These are phyloP conservation scores for Dothidotthia symphoricarpi DNA, from an alignment of 2,329 filamentous ascomycete genomes.

Conservation along the genomic window DNA sequence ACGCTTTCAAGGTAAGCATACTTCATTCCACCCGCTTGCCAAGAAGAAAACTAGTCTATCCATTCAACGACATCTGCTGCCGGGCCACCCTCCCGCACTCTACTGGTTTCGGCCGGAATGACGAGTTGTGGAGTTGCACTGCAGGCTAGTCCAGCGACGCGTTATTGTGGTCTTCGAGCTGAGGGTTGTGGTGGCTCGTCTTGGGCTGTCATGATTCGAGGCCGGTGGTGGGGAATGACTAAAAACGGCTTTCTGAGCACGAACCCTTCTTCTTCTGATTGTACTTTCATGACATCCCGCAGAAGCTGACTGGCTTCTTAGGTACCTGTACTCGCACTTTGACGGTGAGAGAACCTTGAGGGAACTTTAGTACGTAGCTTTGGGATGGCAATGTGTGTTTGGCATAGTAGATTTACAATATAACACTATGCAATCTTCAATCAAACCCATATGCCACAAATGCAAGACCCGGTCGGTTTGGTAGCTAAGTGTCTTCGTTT, in stretches of 20 bases:
- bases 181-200: constrained; percentile 37
- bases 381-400: no score
- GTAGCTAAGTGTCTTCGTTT: no score
- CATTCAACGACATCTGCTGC: constrained; percentile 62
- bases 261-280: constrained; percentile 9
- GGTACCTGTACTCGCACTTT: constrained; percentile 1
- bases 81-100: constrained; percentile 73
- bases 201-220: constrained; percentile 48
- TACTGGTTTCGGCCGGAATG: constrained; percentile 59
- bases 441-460: no score
- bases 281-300: constrained; percentile 2
- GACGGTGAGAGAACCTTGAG: no score
- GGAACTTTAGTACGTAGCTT: no score
- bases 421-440: no score
- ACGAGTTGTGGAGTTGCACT: constrained; percentile 72
- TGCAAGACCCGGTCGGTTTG: no score
- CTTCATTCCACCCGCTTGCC: constrained; percentile 23
- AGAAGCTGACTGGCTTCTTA: constrained; percentile 11
- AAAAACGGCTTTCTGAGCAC: constrained; percentile 65
- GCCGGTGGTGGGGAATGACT: constrained; percentile 67
- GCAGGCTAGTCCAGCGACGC: constrained; percentile 44
- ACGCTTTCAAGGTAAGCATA: constrained; percentile 21
- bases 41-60: constrained; percentile 64
- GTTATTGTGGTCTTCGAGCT: constrained; percentile 58
- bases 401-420: no score